Percentiles rank a stretch among this genome's conserved stretches.
These are phyloP conservation scores for Cornus florida DNA, from an alignment of 148 eudicot species.

Conservation along the genomic window DNA sequence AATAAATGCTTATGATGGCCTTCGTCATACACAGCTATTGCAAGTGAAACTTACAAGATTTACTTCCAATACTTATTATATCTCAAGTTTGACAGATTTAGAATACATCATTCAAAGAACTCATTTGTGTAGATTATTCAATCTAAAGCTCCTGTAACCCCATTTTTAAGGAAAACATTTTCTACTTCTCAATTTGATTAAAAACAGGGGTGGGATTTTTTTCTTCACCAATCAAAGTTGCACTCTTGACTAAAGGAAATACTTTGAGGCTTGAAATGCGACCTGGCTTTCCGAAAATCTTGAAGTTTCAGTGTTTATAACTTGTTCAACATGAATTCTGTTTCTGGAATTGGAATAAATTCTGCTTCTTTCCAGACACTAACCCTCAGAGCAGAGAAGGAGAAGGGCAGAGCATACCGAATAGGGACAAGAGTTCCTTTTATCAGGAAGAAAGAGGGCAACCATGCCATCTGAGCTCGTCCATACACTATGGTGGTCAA, in stretches of 20 bases:
- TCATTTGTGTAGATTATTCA: too few relatives aligned
- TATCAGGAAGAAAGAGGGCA: not conserved
- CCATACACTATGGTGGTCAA: constrained; percentile 91
- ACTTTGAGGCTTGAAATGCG: not conserved
- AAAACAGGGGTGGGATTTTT: not conserved
- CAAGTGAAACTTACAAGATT: too few relatives aligned
- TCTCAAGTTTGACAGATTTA: not conserved
- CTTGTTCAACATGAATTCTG: not conserved
- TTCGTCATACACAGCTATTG: too few relatives aligned
- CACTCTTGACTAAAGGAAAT: not conserved
- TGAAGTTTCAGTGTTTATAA: too few relatives aligned
- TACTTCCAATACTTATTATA: not conserved
- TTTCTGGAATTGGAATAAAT: not conserved
- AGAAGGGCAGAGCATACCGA: not conserved
- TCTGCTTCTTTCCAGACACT: not conserved
- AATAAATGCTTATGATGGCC: too few relatives aligned
- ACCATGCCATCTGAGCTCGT: constrained; percentile 59
- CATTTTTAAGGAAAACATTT: too few relatives aligned
- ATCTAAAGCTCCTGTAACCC: too few relatives aligned
- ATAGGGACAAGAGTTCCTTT: not conserved
- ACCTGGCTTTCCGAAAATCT: too few relatives aligned
- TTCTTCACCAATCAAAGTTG: not conserved
- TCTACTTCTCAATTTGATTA: not conserved
- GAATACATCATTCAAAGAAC: not conserved
- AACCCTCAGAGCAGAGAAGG: not conserved